Percentiles rank a stretch among this genome's conserved stretches.
These are phyloP conservation scores for Vaccinium corymbosum DNA, from an alignment of 148 eudicot genomes.

Conservation along the genomic window DNA sequence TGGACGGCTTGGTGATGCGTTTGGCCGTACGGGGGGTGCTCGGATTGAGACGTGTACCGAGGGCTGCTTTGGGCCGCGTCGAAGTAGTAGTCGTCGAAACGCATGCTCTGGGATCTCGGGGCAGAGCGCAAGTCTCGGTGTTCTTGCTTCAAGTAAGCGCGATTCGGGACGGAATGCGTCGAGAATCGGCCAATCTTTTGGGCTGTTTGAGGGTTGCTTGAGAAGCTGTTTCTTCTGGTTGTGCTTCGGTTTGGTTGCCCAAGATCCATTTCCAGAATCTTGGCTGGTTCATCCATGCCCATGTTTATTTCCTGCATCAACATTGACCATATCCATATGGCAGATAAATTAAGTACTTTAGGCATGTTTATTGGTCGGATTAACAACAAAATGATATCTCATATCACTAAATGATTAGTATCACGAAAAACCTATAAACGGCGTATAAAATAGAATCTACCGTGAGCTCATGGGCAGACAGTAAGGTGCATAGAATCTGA, in stretches of 20 bases:
- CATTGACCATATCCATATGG: too few relatives aligned
- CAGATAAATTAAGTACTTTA: too few relatives aligned
- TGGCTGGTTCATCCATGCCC: conserved; percentile 54
- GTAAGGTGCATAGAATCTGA: too few relatives aligned
- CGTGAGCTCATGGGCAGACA: too few relatives aligned
- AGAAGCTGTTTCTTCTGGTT: conserved; percentile 38
- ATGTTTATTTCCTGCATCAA: conserved; percentile 37
- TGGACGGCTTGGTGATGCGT: not conserved
- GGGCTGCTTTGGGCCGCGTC: not conserved
- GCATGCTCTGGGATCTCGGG: not conserved
- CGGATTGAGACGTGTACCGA: conserved; percentile 17
- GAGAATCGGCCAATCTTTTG: conserved; percentile 39
- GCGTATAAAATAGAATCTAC: too few relatives aligned
- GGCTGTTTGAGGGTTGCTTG: conserved; percentile 33
- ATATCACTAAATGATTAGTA: too few relatives aligned
- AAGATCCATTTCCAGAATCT: conserved; percentile 81
- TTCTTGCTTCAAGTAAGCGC: conserved; percentile 30
- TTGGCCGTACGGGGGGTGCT: conserved; percentile 44
- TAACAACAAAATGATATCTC: too few relatives aligned
- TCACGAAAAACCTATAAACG: too few relatives aligned
- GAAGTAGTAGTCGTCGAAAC: not conserved
- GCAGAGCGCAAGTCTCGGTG: conserved; percentile 40
- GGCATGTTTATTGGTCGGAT: too few relatives aligned
- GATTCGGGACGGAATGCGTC: conserved; percentile 22
- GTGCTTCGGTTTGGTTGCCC: conserved; percentile 42